These are phyloP conservation scores for Penicillium corylophilum DNA, from an alignment of 2,329 filamentous ascomycete species.

Conservation along the genomic window DNA sequence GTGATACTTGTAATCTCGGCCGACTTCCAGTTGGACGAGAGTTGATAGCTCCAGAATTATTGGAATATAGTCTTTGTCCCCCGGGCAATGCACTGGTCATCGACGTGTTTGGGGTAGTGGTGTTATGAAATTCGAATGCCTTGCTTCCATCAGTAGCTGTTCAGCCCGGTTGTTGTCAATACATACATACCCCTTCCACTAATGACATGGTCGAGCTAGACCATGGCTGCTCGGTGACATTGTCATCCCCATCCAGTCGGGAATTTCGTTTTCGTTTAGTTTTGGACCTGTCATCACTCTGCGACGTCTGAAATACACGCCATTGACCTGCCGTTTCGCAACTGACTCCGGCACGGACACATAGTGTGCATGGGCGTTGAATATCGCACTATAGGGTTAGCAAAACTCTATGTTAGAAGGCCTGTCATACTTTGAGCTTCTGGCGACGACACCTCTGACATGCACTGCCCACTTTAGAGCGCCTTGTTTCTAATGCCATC, in stretches of 20 bases:
- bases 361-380: conserved; percentile 34
- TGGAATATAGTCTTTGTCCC: background rate
- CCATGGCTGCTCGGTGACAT: conserved; percentile 4
- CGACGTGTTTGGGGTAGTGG: conserved; percentile 4
- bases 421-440: conserved; percentile 25
- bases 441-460: conserved; percentile 29
- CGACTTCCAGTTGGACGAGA: background rate
- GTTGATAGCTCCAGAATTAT: background rate
- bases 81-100: conserved; percentile 19
- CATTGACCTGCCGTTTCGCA: conserved; percentile 18
- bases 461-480: conserved; percentile 19
- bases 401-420: background rate
- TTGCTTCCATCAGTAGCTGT: background rate
- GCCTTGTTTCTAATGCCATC: conserved; percentile 4
- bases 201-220: conserved; percentile 25
- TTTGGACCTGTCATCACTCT: background rate
- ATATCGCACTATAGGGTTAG: conserved; percentile 25
- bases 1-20: background rate
- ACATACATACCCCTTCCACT: conserved; percentile 16
- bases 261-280: background rate
- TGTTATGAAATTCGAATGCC: conserved; percentile 19
- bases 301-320: background rate
- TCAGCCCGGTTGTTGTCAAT: background rate
- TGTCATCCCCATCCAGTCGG: background rate
- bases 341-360: conserved; percentile 23